A percentile compares a stretch with the other conserved stretches of the same genome.
phyloP scores from a whole-genome alignment of 2,329 filamentous ascomycete genomes.

The Berkeleyomyces basicola region DNA sequence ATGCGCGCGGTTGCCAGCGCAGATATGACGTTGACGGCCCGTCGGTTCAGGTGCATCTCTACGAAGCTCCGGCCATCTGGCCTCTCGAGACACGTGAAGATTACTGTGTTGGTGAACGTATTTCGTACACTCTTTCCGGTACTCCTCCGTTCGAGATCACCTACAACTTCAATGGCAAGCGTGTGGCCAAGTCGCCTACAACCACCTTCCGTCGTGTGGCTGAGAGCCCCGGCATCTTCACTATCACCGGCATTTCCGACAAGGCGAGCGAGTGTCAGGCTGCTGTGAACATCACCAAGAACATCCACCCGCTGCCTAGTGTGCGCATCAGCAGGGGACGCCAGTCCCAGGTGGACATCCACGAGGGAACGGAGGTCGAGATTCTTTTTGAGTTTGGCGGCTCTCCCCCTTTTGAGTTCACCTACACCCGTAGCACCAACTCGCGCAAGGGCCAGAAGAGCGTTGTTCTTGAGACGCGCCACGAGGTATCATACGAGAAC shows the following conservation, averaged over 20 bases:
- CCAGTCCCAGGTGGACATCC: conserved; percentile 74
- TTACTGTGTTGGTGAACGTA: conserved; percentile 89
- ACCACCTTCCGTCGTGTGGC: conserved; percentile 88
- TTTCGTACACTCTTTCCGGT: conserved; percentile 81
- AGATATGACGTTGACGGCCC: conserved; percentile 55
- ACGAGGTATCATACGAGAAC: conserved; percentile 69
- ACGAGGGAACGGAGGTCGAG: conserved; percentile 87
- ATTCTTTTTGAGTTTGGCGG: conserved; percentile 93
- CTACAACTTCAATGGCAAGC: conserved; percentile 72
- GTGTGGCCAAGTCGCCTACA: conserved; percentile 61
- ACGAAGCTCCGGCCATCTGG: conserved; percentile 81
- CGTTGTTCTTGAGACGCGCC: conserved; percentile 74
- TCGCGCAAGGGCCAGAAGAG: conserved; percentile 62
- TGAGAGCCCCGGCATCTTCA: conserved; percentile 76
- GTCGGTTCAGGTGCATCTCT: conserved; percentile 78
- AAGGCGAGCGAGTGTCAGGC: conserved; percentile 78
- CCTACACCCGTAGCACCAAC: conserved; percentile 83
- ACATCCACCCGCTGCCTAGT: conserved; percentile 80
- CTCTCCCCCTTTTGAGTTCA: conserved; percentile 92
- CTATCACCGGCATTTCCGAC: conserved; percentile 74
- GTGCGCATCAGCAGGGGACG: conserved; percentile 78
- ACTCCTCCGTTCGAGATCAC: conserved; percentile 83
- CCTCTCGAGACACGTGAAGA: conserved; percentile 69
- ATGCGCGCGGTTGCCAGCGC: conserved; percentile 71
- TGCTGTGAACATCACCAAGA: conserved; percentile 58